Evolutionary conservation across 352 stramenopile species (phyloP).

Genomic region (Thalassiosira hispida): DNA sequence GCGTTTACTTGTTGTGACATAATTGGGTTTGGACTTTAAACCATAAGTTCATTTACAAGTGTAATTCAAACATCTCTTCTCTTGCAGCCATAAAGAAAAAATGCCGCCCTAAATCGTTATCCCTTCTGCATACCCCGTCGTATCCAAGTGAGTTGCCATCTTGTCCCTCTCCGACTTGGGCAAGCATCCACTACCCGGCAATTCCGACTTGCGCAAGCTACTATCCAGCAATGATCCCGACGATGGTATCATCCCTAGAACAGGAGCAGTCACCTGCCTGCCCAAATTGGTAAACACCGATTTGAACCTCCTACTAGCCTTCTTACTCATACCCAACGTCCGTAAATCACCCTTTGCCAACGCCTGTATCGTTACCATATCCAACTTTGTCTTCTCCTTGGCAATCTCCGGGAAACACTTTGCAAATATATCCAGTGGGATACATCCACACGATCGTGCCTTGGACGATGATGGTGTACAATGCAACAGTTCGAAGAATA

Average conservation of each 20-base stretch:
- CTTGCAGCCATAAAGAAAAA: background rate
- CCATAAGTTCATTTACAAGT: too few species aligned
- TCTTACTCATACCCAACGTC: constrained; percentile 52
- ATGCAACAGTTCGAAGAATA: constrained; percentile 57
- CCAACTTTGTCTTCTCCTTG: constrained; percentile 46
- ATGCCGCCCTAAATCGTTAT: constrained; percentile 28
- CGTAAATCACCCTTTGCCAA: constrained; percentile 49
- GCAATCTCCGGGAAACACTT: constrained; percentile 41
- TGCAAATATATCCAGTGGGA: constrained; percentile 45
- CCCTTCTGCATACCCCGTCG: constrained; percentile 9
- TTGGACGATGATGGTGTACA: constrained; percentile 22
- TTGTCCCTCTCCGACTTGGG: constrained; percentile 19
- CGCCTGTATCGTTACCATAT: constrained; percentile 34
- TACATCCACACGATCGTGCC: constrained; percentile 40
- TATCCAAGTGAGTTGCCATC: constrained; percentile 24
- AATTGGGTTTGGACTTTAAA: too few species aligned
- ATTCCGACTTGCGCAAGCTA: background rate
- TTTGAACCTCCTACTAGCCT: constrained; percentile 41
- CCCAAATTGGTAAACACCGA: constrained; percentile 18
- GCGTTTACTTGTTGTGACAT: too few species aligned
- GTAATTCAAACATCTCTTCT: too few species aligned
- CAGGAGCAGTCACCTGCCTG: background rate
- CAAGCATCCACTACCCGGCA: background rate
- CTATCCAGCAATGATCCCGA: background rate
- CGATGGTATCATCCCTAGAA: background rate